Base-by-base conservation (phyloP, 2,329 filamentous ascomycete species). In the Aureobasidium sp. region DNA sequence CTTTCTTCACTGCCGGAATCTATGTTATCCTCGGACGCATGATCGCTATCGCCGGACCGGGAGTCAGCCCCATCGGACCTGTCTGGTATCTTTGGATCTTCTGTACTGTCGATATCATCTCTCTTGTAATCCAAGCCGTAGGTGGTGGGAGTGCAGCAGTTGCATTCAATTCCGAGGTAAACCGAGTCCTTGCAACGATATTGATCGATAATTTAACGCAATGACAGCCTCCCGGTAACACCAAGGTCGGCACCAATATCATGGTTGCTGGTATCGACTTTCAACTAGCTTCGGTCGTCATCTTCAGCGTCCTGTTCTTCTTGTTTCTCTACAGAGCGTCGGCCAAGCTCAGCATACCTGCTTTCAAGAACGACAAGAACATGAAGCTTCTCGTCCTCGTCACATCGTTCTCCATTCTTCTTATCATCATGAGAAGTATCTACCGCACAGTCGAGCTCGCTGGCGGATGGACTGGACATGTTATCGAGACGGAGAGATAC, bases 371-470 rank as follows among this genome's bases (percentile, higher is more conserved):
- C 27, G 58, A 58, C 51, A 52, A 34, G 45, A 25, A 51, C 29
- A 57, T 59, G 57, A 45, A 55, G 7, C 15, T 81, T 78, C 39
- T 63, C 3, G 53, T 60, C 7, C 8, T 25, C 22, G 55, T 48
- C 11, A 58, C 55, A 3, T 17, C 39, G 4, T 55, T 59, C 25
- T 39, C 36, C 1, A 60, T 58, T n/a, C 17, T 63, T n/a, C 31
- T 58, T 67, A 84, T 90, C 68, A 82, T 89, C 64, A 82, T 83
- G 68, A 78, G 87, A 9, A 85, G 82, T 66, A 81, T 85, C 45
- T 90, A 85, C 72, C 81, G 87, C 61, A 82, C 88, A 25, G 83
- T 82, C 0, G 87, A 90, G 78, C 74, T 90, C 65, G 82, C 80
- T 65, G 77, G 82, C 58, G 87, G 87, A 1, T 90, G 85, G 82